A percentile compares a stretch with the other conserved stretches of the same genome.
Evolutionary conservation across 768 basidiomycete species (phyloP).

Genomic region (Holtermanniella nyarrowii): DNA sequence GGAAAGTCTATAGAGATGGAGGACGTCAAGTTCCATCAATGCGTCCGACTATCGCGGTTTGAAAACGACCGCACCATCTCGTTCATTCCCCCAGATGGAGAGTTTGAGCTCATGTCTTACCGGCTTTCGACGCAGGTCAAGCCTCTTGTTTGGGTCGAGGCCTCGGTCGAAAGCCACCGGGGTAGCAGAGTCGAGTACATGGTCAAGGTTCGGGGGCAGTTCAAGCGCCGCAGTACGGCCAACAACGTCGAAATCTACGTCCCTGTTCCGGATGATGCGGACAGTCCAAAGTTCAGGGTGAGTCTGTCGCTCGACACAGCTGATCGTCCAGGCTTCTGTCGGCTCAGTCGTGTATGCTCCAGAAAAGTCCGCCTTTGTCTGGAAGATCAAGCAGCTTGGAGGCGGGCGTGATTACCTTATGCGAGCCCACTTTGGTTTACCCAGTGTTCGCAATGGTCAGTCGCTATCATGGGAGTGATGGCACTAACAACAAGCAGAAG

Average conservation of each 20-base stretch:
- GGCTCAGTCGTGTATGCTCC: slow-evolving; percentile 95
- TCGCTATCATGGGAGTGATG: not conserved
- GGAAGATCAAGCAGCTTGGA: slow-evolving; percentile 98
- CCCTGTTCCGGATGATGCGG: slow-evolving; percentile 97
- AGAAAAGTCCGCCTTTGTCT: slow-evolving; percentile 95
- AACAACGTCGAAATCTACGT: slow-evolving; percentile 99
- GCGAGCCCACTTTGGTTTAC: slow-evolving; percentile 95
- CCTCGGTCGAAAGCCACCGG: slow-evolving; percentile 83
- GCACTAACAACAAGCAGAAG: slow-evolving; percentile 48
- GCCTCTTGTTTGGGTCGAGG: slow-evolving; percentile 95
- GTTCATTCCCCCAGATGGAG: slow-evolving; percentile 97
- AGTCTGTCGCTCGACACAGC: slow-evolving; percentile 28
- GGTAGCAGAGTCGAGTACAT: slow-evolving; percentile 91
- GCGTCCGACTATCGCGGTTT: slow-evolving; percentile 89
- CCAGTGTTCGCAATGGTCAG: slow-evolving; percentile 81
- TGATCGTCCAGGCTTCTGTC: slow-evolving; percentile 62
- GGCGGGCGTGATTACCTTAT: slow-evolving; percentile 94
- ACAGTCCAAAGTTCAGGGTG: slow-evolving; percentile 92
- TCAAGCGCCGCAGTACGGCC: slow-evolving; percentile 89
- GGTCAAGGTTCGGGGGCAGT: slow-evolving; percentile 89
- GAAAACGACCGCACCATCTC: slow-evolving; percentile 98
- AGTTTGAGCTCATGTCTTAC: slow-evolving; percentile 97
- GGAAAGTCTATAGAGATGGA: slow-evolving; percentile 99
- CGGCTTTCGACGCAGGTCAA: slow-evolving; percentile 94
- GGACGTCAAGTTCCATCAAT: slow-evolving; percentile 99